Evolutionary conservation across 495 filamentous ascomycete genomes (phyloP).

Genomic region (Aspergillus haitiensis): DNA sequence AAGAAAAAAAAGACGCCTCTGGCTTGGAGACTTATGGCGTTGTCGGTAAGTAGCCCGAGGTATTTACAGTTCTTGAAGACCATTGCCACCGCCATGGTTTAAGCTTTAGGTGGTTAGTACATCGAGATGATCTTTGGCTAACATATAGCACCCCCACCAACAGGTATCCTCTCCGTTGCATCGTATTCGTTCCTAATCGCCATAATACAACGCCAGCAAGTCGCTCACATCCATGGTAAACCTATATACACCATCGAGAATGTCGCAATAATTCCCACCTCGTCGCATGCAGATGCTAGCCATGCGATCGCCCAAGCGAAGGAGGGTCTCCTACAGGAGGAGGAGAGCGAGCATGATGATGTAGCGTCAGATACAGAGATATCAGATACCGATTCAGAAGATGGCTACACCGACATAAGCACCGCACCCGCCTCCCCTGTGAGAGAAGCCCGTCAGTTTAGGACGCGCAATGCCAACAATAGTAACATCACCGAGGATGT

Average conservation of each 20-base stretch:
- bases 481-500: slow-evolving; percentile 80
- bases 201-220: slow-evolving; percentile 80
- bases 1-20: slow-evolving; percentile 32
- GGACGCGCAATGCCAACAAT: slow-evolving; percentile 31
- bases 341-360: slow-evolving; percentile 29
- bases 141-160: neutral
- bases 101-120: neutral
- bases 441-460: slow-evolving; percentile 25
- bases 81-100: neutral
- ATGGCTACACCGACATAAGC: slow-evolving; percentile 33
- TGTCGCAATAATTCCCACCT: slow-evolving; percentile 82
- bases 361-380: slow-evolving; percentile 35
- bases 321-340: slow-evolving; percentile 38
- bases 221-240: slow-evolving; percentile 78
- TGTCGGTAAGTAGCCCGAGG: slow-evolving; percentile 60
- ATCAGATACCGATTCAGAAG: slow-evolving; percentile 40
- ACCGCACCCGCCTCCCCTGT: slow-evolving; percentile 35
- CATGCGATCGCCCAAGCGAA: slow-evolving; percentile 66
- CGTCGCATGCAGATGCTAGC: slow-evolving; percentile 70
- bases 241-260: slow-evolving; percentile 84
- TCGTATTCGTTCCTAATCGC: slow-evolving; percentile 77
- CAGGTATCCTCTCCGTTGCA: slow-evolving; percentile 73
- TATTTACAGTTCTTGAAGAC: too few species aligned
- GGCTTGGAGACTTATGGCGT: slow-evolving; percentile 79
- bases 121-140: slow-evolving; percentile 3